Conservation (phyloP, 768 basidiomycete species). For the Calocybe gangraenosa region DNA sequence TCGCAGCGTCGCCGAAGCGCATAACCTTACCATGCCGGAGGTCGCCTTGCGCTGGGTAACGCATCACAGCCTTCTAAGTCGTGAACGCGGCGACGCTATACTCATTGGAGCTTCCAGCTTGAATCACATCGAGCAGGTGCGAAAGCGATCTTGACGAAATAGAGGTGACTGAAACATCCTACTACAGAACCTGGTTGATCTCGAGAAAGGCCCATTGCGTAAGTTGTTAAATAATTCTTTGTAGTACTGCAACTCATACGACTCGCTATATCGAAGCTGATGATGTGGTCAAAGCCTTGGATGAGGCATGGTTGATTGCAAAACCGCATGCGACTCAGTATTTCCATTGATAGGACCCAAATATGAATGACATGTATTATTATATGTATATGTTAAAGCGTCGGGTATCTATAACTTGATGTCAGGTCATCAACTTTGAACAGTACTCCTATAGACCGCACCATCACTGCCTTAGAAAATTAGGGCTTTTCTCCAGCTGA, state of each 20-base stretch:
- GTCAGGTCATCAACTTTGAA: constrained; percentile 74
- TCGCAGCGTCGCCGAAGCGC: constrained; percentile 19
- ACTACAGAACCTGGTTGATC: constrained; percentile 21
- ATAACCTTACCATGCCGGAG: constrained; percentile 36
- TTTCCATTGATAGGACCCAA: constrained; percentile 25
- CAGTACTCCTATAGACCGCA: constrained; percentile 64
- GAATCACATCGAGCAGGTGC: constrained; percentile 34
- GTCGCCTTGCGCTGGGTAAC: constrained; percentile 43
- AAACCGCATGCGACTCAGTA: constrained; percentile 8
- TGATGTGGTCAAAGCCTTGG: constrained; percentile 12
- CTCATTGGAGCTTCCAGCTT: constrained; percentile 41
- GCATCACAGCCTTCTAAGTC: constrained; percentile 37
- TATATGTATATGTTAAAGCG: too few species aligned
- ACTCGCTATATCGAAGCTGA: constrained; percentile 6
- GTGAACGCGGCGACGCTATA: constrained; percentile 29
- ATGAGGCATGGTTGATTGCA: constrained; percentile 12
- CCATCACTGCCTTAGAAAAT: constrained; percentile 64
- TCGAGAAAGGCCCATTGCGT: constrained; percentile 23
- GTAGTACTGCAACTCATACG: background rate
- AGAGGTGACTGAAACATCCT: background rate
- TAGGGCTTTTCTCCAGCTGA: constrained; percentile 59
- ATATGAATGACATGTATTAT: too few species aligned
- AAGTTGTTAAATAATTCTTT: too few species aligned
- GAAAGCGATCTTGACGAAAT: background rate
- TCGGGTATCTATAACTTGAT: too few species aligned